Base-by-base conservation (phyloP, 768 basidiomycete genomes). In the Mycena vitilis region DNA sequence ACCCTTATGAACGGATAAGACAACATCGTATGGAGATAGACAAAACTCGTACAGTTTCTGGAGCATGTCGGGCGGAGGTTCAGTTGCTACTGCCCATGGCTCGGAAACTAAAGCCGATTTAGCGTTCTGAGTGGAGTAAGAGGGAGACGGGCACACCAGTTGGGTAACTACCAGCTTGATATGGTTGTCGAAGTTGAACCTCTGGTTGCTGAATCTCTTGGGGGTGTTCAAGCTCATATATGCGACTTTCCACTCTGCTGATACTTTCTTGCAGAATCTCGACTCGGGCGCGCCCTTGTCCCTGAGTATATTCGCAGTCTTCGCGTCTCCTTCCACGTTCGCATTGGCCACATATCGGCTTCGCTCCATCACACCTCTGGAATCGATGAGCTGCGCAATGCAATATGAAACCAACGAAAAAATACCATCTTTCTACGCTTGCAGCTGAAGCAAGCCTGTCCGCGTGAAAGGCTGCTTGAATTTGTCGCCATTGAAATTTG, bases 221-320 rank as follows among this genome's bases (percentile, higher is more conserved):
- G 36, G 85, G 84, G 63, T 83, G 75, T 67, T 87, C 85, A 5
- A 87, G 70, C 57, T 86, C 83, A 42, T 77, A 77, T 16, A 89
- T 81, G 22, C 88, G 82, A 10, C 81, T 78, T 73, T 84, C 83
- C 11, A 89, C 75, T 13, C 81, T 80, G 0, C 79, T 75, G 18
- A 89, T 80, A 20, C 85, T 80, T n/a, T 87, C 84, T 73, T 89
- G 87, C 18, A 89, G 75, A 7, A 81, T 78, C 67, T 88, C 79
- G 0, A 82, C 87, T 18, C 79, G 80, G 0, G 89, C 82, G 10
- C 81, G 85, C 20, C 82, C 83, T 22, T 80, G 79, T 1, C 81
- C 82, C 49, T 83, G 81, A 0, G 82, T 82, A 70, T 90, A 90
- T 78, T 90, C 88, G 68, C 89, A 90, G 68, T 90, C 89, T 10